Evolutionary conservation across 1,284 basidiomycete genomes (phyloP).

Genomic region (Ustilago sp.): DNA sequence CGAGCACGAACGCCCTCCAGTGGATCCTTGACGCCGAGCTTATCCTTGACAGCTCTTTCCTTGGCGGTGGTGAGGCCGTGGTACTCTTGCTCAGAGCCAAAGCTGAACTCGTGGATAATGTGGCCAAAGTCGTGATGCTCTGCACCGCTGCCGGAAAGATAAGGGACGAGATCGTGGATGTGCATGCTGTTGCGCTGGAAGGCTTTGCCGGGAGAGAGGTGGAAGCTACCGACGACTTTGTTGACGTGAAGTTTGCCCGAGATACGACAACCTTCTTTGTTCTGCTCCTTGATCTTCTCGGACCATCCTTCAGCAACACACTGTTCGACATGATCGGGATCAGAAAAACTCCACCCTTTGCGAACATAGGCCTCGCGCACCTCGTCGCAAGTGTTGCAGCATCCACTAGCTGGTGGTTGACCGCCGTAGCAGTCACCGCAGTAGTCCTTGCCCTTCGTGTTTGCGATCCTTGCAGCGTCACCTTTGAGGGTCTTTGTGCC

Average conservation of each 20-base stretch:
- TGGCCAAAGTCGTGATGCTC: conserved; percentile 84
- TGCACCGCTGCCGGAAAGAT: conserved; percentile 73
- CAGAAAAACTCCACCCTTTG: conserved; percentile 92
- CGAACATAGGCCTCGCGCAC: conserved; percentile 90
- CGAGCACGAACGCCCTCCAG: conserved; percentile 79
- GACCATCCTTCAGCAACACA: conserved; percentile 95
- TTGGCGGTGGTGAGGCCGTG: conserved; percentile 32
- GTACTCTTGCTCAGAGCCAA: conserved; percentile 71
- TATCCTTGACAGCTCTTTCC: conserved; percentile 73
- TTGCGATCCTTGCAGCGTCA: conserved; percentile 59
- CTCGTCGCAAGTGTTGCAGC: conserved; percentile 96
- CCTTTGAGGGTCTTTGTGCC: conserved; percentile 58
- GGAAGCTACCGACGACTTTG: conserved; percentile 78
- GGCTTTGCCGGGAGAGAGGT: conserved; percentile 80
- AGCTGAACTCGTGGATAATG: conserved; percentile 82
- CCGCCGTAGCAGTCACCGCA: conserved; percentile 96
- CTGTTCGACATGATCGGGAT: conserved; percentile 88
- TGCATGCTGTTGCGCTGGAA: conserved; percentile 88
- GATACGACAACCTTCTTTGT: conserved; percentile 93
- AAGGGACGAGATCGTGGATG: conserved; percentile 93
- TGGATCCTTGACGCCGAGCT: conserved; percentile 84
- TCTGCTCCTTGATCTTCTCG: conserved; percentile 90
- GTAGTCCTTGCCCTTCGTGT: conserved; percentile 53
- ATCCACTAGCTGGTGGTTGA: conserved; percentile 77
- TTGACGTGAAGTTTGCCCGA: conserved; percentile 91